Conservation (phyloP, 768 basidiomycete species). For the Pilatotrama ljubarskyi region DNA sequence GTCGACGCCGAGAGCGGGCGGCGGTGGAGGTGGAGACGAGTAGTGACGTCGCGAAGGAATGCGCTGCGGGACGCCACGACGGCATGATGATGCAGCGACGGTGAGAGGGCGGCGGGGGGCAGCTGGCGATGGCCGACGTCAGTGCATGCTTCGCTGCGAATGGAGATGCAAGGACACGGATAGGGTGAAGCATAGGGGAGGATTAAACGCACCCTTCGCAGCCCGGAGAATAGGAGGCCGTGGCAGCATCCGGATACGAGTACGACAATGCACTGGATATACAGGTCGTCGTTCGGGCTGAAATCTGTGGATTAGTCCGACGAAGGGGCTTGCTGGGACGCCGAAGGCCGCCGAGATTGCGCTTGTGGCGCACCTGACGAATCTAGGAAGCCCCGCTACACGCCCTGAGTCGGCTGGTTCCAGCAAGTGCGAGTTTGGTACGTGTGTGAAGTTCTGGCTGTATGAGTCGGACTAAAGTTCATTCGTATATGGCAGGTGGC, state of each 20-base stretch:
- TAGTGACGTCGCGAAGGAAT: constrained; percentile 13
- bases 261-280: constrained; percentile 3
- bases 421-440: constrained; percentile 1
- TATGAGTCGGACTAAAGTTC: constrained; percentile 2
- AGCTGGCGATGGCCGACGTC: constrained; percentile 13
- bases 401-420: constrained; percentile 7
- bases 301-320: background rate
- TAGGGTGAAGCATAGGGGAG: background rate
- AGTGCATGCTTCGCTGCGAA: constrained; percentile 8
- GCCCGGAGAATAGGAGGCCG: background rate
- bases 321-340: background rate
- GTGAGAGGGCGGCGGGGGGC: constrained; percentile 18
- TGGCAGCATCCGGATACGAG: constrained; percentile 15
- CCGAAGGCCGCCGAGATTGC: constrained; percentile 1
- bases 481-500: background rate
- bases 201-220: constrained; percentile 3
- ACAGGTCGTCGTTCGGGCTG: background rate
- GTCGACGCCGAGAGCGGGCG: constrained; percentile 6
- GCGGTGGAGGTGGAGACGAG: constrained; percentile 13
- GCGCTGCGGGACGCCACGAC: constrained; percentile 15
- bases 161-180: constrained; percentile 15
- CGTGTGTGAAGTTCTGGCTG: constrained; percentile 1
- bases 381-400: background rate
- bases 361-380: background rate
- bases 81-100: constrained; percentile 1